phyloP scores from a whole-genome alignment of 2,329 filamentous ascomycete genomes.

The Microcera coccophila region DNA sequence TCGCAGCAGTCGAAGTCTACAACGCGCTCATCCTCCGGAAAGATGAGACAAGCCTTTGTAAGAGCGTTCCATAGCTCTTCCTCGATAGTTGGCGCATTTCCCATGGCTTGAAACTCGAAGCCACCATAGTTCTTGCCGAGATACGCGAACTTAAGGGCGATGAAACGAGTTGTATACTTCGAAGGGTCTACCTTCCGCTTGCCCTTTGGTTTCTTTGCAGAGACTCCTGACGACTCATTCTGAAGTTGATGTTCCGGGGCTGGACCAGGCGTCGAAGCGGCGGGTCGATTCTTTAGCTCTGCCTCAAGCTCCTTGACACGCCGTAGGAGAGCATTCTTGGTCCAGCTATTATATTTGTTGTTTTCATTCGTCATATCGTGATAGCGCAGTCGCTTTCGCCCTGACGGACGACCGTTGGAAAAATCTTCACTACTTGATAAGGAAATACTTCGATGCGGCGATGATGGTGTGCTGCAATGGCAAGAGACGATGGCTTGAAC shows the following conservation, averaged over 20 bases:
- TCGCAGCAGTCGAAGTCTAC: constrained; percentile 81
- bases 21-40: constrained; percentile 58
- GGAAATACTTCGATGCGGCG: constrained; percentile 5
- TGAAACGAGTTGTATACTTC: constrained; percentile 75
- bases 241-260: constrained; percentile 6
- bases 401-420: constrained; percentile 6
- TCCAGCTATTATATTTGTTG: constrained; percentile 63
- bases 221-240: neutral
- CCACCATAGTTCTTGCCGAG: constrained; percentile 88
- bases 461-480: constrained; percentile 5
- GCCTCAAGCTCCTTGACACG: constrained; percentile 65
- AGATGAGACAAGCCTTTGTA: constrained; percentile 76
- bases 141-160: constrained; percentile 93
- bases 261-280: constrained; percentile 26
- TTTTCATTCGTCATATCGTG: constrained; percentile 31
- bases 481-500: constrained; percentile 14
- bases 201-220: constrained; percentile 33
- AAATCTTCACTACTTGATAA: constrained; percentile 23
- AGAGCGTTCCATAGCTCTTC: constrained; percentile 92
- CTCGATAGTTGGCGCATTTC: constrained; percentile 76
- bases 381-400: constrained; percentile 15
- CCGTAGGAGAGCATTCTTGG: constrained; percentile 62
- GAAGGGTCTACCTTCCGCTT: constrained; percentile 67
- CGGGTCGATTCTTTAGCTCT: constrained; percentile 52
- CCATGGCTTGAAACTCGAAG: constrained; percentile 78